These are phyloP conservation scores for Botryotinia globosa DNA, from an alignment of 2,329 filamentous ascomycete species.

Conservation along the genomic window DNA sequence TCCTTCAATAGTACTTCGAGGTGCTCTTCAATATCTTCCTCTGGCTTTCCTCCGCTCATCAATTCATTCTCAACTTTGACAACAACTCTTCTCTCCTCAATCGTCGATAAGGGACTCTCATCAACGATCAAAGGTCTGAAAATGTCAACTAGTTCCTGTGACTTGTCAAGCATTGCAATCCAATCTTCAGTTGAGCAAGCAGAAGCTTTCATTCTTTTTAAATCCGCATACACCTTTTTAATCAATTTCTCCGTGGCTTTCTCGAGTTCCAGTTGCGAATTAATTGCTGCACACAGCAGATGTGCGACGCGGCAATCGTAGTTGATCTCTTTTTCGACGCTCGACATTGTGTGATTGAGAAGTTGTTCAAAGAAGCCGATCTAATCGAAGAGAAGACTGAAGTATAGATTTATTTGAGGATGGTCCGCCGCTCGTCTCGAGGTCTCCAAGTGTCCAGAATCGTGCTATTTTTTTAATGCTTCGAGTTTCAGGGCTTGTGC, in stretches of 20 bases:
- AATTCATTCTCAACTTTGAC: too few species aligned
- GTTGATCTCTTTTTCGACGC: not conserved
- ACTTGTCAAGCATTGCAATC: not conserved
- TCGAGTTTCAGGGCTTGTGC: not conserved
- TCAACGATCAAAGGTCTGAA: not conserved
- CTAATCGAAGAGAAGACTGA: not conserved
- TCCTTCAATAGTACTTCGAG: constrained; percentile 4
- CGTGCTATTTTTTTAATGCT: not conserved
- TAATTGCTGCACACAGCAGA: not conserved
- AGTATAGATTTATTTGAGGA: not conserved
- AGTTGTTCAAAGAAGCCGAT: not conserved
- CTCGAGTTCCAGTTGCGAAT: constrained; percentile 8
- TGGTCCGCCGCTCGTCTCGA: not conserved
- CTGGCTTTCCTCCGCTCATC: not conserved
- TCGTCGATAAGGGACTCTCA: not conserved
- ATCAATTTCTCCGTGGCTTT: not conserved
- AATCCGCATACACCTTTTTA: not conserved
- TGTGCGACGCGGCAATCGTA: not conserved
- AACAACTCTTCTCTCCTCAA: not conserved
- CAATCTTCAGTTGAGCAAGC: not conserved
- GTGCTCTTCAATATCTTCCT: not conserved
- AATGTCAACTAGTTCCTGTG: not conserved
- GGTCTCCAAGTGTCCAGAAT: not conserved
- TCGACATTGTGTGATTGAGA: not conserved
- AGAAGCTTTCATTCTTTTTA: not conserved